Evolutionary conservation across 1,139 yeast genomes (phyloP), one percentile per base, ranked within the genome.

Genomic region (Kodamaea suecica): DNA sequence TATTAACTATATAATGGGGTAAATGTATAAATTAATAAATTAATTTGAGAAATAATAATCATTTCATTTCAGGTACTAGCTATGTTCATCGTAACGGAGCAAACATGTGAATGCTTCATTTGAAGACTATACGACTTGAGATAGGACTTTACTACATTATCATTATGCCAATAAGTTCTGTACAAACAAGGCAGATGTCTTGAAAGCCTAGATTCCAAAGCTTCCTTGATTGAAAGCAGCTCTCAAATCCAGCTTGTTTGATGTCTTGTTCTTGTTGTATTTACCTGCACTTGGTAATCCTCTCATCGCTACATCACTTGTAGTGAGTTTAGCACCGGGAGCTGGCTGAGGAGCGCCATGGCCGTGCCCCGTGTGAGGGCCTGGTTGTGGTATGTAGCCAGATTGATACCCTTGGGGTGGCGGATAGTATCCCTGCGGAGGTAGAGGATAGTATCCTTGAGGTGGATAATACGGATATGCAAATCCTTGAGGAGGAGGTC

Each of bases 141-240:
- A n/a, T n/a, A n/a, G n/a, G n/a, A n/a, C n/a, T n/a, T n/a, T n/a
- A n/a, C n/a, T n/a, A n/a, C n/a, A n/a, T n/a, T n/a, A n/a, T n/a
- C n/a, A n/a, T n/a, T n/a, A n/a, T n/a, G n/a, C n/a, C n/a, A n/a
- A 20, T 10, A 20, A 20, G 23, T 20, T 20, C 23, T 20, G 10
- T 10, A 8, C 23, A 8, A 8, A 20, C 23, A 20, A 20, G 23
- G 9, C 23, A 20, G 10, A n/a, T n/a, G n/a, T 10, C 23, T n/a
- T n/a, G n/a, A n/a, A n/a, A 5, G 10, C 6, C 42, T 51, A 66
- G 29, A 70, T 67, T 8, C 76, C 75, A 50, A 67, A 70, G 27
- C 57, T 53, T 1, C 68, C 67, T 34, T 61, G 65, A 36, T 60
- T 59, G 37, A 70, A 60, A 1, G 73, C 74, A 8, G 70, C 66